These are phyloP conservation scores for Cercospora sp. DNA, from an alignment of 2,329 filamentous ascomycete genomes.

Conservation along the genomic window DNA sequence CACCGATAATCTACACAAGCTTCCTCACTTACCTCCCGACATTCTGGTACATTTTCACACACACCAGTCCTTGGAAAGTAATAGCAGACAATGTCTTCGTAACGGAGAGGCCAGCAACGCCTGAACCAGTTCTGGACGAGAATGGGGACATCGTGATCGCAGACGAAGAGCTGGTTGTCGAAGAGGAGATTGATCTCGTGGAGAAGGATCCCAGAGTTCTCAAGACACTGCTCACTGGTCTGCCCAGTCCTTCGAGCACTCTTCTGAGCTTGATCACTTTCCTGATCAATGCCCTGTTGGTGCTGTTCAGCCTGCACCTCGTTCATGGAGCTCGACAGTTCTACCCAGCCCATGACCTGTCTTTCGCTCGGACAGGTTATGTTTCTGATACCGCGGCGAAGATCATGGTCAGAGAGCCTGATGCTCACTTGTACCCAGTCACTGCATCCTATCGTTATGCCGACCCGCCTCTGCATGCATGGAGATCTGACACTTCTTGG, in stretches of 20 bases:
- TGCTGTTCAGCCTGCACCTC: constrained; percentile 72
- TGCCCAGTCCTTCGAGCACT: constrained; percentile 70
- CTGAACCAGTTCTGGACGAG: constrained; percentile 27
- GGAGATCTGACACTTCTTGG: constrained; percentile 60
- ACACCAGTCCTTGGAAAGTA: constrained; percentile 37
- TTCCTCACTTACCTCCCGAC: constrained; percentile 50
- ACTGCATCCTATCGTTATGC: constrained; percentile 61
- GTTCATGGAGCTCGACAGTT: constrained; percentile 71
- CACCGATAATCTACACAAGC: constrained; percentile 40
- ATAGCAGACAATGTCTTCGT: constrained; percentile 40
- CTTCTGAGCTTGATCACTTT: constrained; percentile 57
- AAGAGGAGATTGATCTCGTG: constrained; percentile 62
- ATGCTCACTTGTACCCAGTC: constrained; percentile 72
- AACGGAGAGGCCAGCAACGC: constrained; percentile 44
- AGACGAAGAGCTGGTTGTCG: constrained; percentile 58
- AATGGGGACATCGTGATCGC: constrained; percentile 39
- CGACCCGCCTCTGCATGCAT: constrained; percentile 29
- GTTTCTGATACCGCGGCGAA: constrained; percentile 78
- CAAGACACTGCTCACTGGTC: constrained; percentile 70
- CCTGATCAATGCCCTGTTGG: constrained; percentile 68
- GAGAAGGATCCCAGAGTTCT: constrained; percentile 59
- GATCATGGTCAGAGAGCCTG: constrained; percentile 81
- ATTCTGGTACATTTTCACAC: constrained; percentile 36
- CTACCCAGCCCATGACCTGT: constrained; percentile 71
- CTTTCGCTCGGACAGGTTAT: constrained; percentile 84